Percentiles rank a stretch among this genome's conserved stretches.
Evolutionary conservation across 257 asterid genomes (phyloP).

Genomic region (Ligustrum vulgare): DNA sequence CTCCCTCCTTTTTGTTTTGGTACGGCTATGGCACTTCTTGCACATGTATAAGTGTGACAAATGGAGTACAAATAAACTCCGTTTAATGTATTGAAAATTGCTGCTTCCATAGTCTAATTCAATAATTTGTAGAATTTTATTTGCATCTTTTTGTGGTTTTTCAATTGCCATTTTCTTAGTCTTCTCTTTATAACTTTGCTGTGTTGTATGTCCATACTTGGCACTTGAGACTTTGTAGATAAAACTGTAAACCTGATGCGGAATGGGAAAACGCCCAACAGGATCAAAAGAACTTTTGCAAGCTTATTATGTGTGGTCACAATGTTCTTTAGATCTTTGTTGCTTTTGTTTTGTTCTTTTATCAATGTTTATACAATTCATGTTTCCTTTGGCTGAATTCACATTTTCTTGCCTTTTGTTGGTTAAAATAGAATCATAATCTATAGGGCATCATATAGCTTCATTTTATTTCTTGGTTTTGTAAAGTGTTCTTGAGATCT

Average conservation of each 20-base stretch:
- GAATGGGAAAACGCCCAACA: slow-evolving; percentile 98
- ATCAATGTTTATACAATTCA: not conserved
- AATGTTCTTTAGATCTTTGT: not conserved
- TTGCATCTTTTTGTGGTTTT: not conserved
- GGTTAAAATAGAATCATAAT: not conserved
- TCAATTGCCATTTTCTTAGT: slow-evolving; percentile 6
- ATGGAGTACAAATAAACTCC: not conserved
- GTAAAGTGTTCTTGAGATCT: not conserved
- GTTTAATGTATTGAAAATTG: not conserved
- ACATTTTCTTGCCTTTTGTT: not conserved
- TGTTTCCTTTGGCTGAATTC: not conserved
- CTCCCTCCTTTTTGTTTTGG: not conserved
- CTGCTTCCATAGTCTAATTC: not conserved
- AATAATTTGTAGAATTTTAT: not conserved
- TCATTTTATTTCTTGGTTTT: not conserved
- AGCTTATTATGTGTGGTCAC: slow-evolving; percentile 46
- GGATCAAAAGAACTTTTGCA: slow-evolving; percentile 93
- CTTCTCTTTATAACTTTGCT: slow-evolving; percentile 26
- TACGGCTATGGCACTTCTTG: not conserved
- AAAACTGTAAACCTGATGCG: slow-evolving; percentile 98
- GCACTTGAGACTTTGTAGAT: slow-evolving; percentile 93
- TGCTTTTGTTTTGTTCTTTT: not conserved
- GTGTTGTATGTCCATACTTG: slow-evolving; percentile 97
- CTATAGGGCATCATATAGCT: not conserved
- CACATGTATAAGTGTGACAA: not conserved